Conservation (phyloP, 139 green algal species). For the Penium margaritaceum region DNA sequence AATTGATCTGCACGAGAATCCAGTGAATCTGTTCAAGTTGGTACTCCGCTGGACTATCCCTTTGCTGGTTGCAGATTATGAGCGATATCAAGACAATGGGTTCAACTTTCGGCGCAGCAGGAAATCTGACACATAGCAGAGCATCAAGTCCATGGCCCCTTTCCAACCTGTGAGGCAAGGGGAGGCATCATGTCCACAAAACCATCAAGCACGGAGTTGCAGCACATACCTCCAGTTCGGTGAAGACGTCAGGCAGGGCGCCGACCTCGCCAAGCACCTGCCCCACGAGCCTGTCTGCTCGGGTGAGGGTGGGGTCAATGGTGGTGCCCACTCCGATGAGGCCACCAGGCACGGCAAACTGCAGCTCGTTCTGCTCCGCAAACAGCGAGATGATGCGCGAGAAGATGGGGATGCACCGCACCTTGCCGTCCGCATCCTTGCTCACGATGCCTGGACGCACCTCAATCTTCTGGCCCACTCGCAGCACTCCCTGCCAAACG, state of each 20-base stretch:
- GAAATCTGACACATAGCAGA: not conserved
- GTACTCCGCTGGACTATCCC: too few species aligned
- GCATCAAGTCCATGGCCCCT: too few species aligned
- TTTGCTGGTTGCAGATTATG: too few species aligned
- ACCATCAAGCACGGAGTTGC: not conserved
- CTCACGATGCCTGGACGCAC: slow-evolving; percentile 91
- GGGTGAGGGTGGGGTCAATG: slow-evolving; percentile 93
- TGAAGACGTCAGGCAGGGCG: slow-evolving; percentile 88
- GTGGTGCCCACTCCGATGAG: slow-evolving; percentile 98
- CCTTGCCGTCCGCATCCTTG: slow-evolving; percentile 82
- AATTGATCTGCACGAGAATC: slow-evolving; percentile 1
- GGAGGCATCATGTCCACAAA: not conserved
- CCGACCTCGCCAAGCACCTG: slow-evolving; percentile 88
- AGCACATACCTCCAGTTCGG: slow-evolving; percentile 76
- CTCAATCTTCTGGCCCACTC: slow-evolving; percentile 87
- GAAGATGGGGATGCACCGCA: slow-evolving; percentile 90
- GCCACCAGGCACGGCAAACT: slow-evolving; percentile 93
- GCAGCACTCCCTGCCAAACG: slow-evolving; percentile 70
- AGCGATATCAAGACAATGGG: not conserved
- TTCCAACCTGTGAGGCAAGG: too few species aligned
- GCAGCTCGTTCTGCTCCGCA: slow-evolving; percentile 91
- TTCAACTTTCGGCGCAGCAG: not conserved
- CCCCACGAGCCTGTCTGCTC: slow-evolving; percentile 91
- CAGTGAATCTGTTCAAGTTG: too few species aligned
- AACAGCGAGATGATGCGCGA: slow-evolving; percentile 90